These are phyloP conservation scores for Fusarium incarnatum DNA, from an alignment of 2,329 filamentous ascomycete species.

Conservation along the genomic window DNA sequence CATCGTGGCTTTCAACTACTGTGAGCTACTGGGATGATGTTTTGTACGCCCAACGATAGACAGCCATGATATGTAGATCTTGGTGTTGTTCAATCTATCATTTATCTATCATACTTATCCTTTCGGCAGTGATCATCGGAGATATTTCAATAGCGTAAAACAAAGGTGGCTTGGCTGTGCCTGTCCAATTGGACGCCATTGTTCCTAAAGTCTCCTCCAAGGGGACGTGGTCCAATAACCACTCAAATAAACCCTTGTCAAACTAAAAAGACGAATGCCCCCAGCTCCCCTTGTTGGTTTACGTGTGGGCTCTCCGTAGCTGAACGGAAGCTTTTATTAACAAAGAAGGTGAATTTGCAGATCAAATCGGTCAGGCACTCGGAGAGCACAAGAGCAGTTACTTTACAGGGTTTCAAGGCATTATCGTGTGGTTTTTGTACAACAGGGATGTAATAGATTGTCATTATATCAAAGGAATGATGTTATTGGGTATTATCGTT, in stretches of 20 bases:
- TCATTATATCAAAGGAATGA: too few relatives aligned
- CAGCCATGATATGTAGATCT: background rate
- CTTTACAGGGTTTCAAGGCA: background rate
- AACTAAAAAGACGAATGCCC: rapidly evolving
- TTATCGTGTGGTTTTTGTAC: background rate
- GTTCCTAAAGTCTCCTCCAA: background rate
- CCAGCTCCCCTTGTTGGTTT: rapidly evolving
- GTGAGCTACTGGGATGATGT: background rate
- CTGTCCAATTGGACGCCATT: background rate
- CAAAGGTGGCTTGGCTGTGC: background rate
- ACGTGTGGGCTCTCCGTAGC: background rate
- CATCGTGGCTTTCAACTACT: background rate
- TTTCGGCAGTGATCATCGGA: constrained; percentile 1
- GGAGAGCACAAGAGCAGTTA: background rate
- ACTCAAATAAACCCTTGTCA: background rate
- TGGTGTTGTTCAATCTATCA: background rate
- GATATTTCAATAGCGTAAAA: background rate
- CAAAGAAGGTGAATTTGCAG: background rate
- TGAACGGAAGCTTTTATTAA: background rate
- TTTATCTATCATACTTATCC: background rate
- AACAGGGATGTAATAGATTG: background rate
- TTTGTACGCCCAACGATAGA: background rate
- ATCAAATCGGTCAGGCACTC: background rate
- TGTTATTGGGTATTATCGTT: background rate
- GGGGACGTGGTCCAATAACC: background rate